These are phyloP conservation scores for Torrubiellomyces zombiae DNA, from an alignment of 2,329 filamentous ascomycete species.

Conservation along the genomic window DNA sequence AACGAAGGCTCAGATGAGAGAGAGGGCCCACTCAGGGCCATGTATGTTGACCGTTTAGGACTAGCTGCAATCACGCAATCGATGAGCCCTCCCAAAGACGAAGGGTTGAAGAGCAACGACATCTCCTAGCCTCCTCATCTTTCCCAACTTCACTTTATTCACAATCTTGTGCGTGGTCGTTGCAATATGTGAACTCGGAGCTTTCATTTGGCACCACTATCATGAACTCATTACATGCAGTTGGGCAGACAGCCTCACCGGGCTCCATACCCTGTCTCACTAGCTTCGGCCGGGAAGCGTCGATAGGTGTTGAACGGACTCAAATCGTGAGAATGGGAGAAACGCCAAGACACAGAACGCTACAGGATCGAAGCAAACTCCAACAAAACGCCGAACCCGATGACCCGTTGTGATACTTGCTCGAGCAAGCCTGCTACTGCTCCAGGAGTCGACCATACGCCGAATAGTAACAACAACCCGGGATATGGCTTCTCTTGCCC, in stretches of 20 bases:
- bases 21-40: too few species aligned
- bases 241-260: not conserved
- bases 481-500: constrained; percentile 54
- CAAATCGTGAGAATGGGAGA: not conserved
- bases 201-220: constrained; percentile 8
- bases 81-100: constrained; percentile 9
- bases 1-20: too few species aligned
- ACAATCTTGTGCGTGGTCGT: constrained; percentile 2
- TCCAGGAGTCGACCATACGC: constrained; percentile 34
- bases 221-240: constrained; percentile 4
- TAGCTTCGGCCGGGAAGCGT: not conserved
- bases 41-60: constrained; percentile 6
- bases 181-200: constrained; percentile 4
- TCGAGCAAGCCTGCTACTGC: constrained; percentile 10
- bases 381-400: not conserved
- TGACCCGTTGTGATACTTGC: not conserved
- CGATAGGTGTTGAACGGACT: not conserved
- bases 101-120: constrained; percentile 7
- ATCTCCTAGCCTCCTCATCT: constrained; percentile 4
- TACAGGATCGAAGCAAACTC: constrained; percentile 2
- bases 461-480: constrained; percentile 58
- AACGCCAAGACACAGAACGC: constrained; percentile 3
- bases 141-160: constrained; percentile 8
- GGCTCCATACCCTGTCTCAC: constrained; percentile 2
- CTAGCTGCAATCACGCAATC: constrained; percentile 17